phyloP scores from a whole-genome alignment of 148 eudicot species.

The Diospyros lotus region DNA sequence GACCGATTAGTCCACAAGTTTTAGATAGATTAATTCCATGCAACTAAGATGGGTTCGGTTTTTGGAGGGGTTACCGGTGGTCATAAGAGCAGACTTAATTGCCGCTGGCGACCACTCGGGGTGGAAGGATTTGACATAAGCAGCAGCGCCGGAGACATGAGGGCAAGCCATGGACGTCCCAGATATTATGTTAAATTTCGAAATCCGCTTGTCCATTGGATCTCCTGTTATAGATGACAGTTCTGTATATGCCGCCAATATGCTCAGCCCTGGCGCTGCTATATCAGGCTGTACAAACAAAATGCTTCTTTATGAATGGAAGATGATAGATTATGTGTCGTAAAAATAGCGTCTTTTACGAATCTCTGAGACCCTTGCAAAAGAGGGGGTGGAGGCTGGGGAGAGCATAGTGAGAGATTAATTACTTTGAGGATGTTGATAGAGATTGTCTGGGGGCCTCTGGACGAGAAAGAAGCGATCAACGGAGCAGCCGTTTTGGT shows the following conservation, averaged over 20 bases:
- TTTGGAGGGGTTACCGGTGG: slow-evolving; percentile 45
- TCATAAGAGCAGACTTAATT: slow-evolving; percentile 89
- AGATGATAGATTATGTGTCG: too few relatives aligned
- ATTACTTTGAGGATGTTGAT: slow-evolving; percentile 70
- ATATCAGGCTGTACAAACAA: slow-evolving; percentile 63
- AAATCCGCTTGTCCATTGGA: slow-evolving; percentile 30
- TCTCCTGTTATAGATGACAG: slow-evolving; percentile 31
- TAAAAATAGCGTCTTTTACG: too few relatives aligned
- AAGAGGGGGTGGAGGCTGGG: slow-evolving; percentile 4
- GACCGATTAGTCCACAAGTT: too few relatives aligned
- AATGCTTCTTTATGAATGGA: neutral
- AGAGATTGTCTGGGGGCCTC: slow-evolving; percentile 65
- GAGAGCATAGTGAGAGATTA: neutral
- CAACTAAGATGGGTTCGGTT: too few relatives aligned
- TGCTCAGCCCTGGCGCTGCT: slow-evolving; percentile 70
- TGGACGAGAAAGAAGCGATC: slow-evolving; percentile 71
- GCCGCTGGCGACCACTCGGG: slow-evolving; percentile 88
- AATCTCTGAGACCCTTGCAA: neutral
- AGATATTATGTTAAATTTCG: slow-evolving; percentile 43
- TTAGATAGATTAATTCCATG: too few relatives aligned
- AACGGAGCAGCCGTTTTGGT: slow-evolving; percentile 38
- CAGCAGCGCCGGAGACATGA: slow-evolving; percentile 69
- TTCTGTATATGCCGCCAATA: slow-evolving; percentile 64
- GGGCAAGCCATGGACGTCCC: slow-evolving; percentile 94
- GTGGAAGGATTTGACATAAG: slow-evolving; percentile 72